Percentiles rank a stretch among this genome's conserved stretches.
These are phyloP conservation scores for Zasmidium citrigriseum DNA, from an alignment of 2,329 filamentous ascomycete species.

Conservation along the genomic window DNA sequence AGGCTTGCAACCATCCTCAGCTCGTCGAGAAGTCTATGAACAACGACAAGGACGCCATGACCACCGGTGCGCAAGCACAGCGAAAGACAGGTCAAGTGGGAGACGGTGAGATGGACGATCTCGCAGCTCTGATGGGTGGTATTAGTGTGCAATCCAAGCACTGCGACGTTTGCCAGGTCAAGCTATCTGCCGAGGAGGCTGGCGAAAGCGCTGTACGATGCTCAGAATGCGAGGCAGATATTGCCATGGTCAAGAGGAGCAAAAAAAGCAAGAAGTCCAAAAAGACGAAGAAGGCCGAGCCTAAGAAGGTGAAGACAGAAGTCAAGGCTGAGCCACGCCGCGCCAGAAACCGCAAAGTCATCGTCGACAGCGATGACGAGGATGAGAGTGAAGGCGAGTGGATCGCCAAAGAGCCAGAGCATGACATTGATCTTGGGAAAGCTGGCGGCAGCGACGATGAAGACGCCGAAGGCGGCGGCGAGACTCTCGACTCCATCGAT, in stretches of 20 bases:
- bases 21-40: conserved; percentile 82
- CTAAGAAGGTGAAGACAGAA: conserved; percentile 26
- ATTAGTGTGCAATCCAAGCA: conserved; percentile 75
- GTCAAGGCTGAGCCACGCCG: conserved; percentile 33
- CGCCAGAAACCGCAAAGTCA: conserved; percentile 55
- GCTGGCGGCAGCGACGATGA: conserved; percentile 86
- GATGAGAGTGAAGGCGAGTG: conserved; percentile 66
- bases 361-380: conserved; percentile 65
- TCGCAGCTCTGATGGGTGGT: conserved; percentile 83
- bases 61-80: conserved; percentile 57
- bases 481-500: conserved; percentile 73
- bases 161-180: conserved; percentile 79
- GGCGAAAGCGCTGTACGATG: conserved; percentile 62
- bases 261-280: conserved; percentile 40
- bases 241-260: conserved; percentile 60
- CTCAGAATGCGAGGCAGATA: conserved; percentile 71
- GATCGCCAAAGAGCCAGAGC: conserved; percentile 72
- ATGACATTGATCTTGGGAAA: conserved; percentile 54
- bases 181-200: conserved; percentile 61
- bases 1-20: conserved; percentile 92
- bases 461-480: conserved; percentile 82
- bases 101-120: conserved; percentile 71
- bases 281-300: conserved; percentile 21
- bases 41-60: conserved; percentile 82
- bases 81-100: conserved; percentile 41